Evolutionary conservation across 2,329 filamentous ascomycete genomes (phyloP).

Genomic region (Fusarium sp.): DNA sequence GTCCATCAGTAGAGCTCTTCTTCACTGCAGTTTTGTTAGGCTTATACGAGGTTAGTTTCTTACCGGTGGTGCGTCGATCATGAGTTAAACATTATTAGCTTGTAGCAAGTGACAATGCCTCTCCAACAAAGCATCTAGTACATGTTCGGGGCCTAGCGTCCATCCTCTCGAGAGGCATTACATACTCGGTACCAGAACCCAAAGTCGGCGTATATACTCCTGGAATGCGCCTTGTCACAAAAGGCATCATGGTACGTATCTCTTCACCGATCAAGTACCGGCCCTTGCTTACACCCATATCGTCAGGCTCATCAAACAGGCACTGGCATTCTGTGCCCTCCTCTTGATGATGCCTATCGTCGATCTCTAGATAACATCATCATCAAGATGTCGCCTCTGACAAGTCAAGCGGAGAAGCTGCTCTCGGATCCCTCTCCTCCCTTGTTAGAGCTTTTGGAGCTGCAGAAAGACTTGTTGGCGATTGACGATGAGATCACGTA

Average conservation of each 20-base stretch:
- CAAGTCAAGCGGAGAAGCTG: not conserved
- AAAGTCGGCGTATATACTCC: conserved; percentile 1
- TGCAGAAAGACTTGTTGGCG: not conserved
- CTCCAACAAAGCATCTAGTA: not conserved
- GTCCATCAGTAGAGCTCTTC: not conserved
- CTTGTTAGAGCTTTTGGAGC: not conserved
- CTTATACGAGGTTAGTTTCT: not conserved
- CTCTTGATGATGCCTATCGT: not conserved
- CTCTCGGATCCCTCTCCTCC: not conserved
- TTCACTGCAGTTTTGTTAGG: conserved; percentile 5
- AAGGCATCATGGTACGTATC: not conserved
- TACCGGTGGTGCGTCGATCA: rapidly evolving
- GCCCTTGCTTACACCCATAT: not conserved
- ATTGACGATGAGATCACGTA: not conserved
- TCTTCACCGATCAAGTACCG: rapidly evolving
- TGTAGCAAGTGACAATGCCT: not conserved
- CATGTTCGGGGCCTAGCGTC: not conserved
- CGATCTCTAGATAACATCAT: conserved; percentile 13
- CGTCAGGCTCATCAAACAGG: not conserved
- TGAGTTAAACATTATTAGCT: not conserved
- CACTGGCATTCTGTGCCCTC: conserved; percentile 4
- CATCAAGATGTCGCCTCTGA: conserved; percentile 1
- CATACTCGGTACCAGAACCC: not conserved
- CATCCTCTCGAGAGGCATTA: not conserved
- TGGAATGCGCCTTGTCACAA: conserved; percentile 1